Evolutionary conservation across 2,329 filamentous ascomycete species (phyloP), one percentile per base, ranked within the genome.

Genomic region (Kalaharituber pfeilii): DNA sequence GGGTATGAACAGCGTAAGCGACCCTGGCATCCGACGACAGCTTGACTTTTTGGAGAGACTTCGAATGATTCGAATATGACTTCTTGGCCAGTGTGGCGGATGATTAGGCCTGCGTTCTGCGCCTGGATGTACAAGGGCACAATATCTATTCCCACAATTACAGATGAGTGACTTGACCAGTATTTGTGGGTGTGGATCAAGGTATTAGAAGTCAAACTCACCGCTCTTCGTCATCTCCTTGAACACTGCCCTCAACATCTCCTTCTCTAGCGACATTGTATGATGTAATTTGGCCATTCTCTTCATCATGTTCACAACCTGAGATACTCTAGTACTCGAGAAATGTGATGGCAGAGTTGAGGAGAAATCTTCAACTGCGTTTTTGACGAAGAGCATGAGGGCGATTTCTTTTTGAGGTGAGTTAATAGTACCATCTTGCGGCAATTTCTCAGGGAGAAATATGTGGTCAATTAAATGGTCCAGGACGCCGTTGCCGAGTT

Each of bases 61-160:
- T 76, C 74, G 39, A 75, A 76, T 0, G 66, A 63, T 57, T 75
- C 71, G 2, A 71, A 63, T 1, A 69, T 57, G 6, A 61, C 56
- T 26, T 62, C 54, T 11, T 62, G 50, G 1, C n/a, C 27, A 53
- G 55, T 50, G 44, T 62, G 66, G 29, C 8, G 8, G 24, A 75
- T 60, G 1, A 76, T 54, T 0, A 76, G 53, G 0, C 66, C 72
- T 1, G 72, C 70, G 60, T 76, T 77, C 56, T 76, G 73, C 1
- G 61, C 65, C 24, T 64, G 64, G 30, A 75, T 64, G 50, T 73
- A 65, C 3, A 75, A 59, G 0, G 68, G 66, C 5, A 73, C 50
- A 3, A 63, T 62, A 57, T 63, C 64, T 65, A 51, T 8, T 8
- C 8, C 29, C n/a, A n/a, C 8, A 8, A 33, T 33, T 33, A 33